phyloP scores from a whole-genome alignment of 176 grass and related monocot genomes.

The Oryza australiensis region DNA sequence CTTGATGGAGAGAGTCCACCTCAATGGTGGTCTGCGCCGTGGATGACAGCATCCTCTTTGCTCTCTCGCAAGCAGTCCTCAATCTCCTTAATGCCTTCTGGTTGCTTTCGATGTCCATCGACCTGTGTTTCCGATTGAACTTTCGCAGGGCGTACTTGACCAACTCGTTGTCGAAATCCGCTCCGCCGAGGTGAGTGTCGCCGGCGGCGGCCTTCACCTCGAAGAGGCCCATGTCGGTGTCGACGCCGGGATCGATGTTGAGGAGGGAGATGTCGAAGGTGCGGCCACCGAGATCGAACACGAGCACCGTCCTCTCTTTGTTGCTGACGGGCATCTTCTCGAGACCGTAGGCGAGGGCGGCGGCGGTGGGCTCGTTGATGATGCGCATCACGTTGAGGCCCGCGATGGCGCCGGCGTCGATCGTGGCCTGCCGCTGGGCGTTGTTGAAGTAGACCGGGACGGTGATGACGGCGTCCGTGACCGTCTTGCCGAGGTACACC shows the following conservation, averaged over 20 bases:
- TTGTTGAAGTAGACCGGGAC: slow-evolving; percentile 93
- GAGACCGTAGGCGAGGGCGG: slow-evolving; percentile 77
- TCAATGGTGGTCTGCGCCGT: slow-evolving; percentile 42
- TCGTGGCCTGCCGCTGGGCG: slow-evolving; percentile 90
- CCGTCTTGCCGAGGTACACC: slow-evolving; percentile 42
- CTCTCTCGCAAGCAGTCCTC: neutral
- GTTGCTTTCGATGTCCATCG: slow-evolving; percentile 36
- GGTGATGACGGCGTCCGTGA: slow-evolving; percentile 77
- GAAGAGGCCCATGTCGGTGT: neutral
- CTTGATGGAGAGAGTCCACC: slow-evolving; percentile 35
- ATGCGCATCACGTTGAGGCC: slow-evolving; percentile 88
- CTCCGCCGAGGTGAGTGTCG: slow-evolving; percentile 38
- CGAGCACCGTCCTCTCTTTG: neutral
- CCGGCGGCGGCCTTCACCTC: slow-evolving; percentile 42
- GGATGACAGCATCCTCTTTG: slow-evolving; percentile 33
- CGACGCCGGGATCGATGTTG: neutral
- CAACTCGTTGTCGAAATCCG: slow-evolving; percentile 48
- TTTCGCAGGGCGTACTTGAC: slow-evolving; percentile 51
- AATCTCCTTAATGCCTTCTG: slow-evolving; percentile 34
- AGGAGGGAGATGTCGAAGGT: slow-evolving; percentile 49
- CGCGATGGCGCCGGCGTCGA: slow-evolving; percentile 69
- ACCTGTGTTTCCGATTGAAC: slow-evolving; percentile 58
- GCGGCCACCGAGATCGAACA: neutral
- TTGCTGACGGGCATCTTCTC: slow-evolving; percentile 47
- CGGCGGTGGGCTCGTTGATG: slow-evolving; percentile 82